phyloP scores from a whole-genome alignment of 768 basidiomycete species.

The Mycena sanguinolenta region DNA sequence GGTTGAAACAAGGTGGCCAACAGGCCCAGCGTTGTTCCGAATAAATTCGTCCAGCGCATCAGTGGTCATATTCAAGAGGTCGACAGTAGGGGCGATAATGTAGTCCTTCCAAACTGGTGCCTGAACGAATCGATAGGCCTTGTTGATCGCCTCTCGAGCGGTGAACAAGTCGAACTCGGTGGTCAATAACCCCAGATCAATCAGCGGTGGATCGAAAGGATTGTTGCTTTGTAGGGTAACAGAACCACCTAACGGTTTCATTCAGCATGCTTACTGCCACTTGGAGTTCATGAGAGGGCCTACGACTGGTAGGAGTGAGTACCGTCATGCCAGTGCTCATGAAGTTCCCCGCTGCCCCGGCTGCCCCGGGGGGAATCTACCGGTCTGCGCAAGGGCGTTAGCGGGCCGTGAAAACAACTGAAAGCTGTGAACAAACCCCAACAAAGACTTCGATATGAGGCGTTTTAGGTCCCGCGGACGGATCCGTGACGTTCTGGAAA shows the following conservation, averaged over 20 bases:
- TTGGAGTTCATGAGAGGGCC: background rate
- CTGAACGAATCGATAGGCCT: background rate
- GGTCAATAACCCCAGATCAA: no score
- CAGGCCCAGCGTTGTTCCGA: background rate
- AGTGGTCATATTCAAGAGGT: background rate
- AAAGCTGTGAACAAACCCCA: background rate
- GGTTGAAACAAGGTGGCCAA: background rate
- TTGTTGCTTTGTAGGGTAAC: constrained; percentile 9
- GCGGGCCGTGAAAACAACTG: background rate
- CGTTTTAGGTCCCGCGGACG: background rate
- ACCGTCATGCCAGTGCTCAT: background rate
- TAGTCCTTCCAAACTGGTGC: background rate
- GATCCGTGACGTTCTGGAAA: no score
- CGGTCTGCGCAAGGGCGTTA: constrained; percentile 37
- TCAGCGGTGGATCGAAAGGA: constrained; percentile 15
- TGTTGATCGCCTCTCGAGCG: background rate
- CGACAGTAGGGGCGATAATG: background rate
- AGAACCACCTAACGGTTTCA: constrained; percentile 46
- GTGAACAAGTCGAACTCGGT: constrained; percentile 39
- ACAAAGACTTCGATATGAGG: background rate
- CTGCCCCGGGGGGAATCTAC: constrained; percentile 30
- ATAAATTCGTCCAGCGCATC: background rate
- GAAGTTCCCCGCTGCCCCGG: background rate
- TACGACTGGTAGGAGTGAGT: no score
- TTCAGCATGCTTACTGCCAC: background rate